A percentile compares a stretch with the other conserved stretches of the same genome.
phyloP scores from a whole-genome alignment of 2,329 filamentous ascomycete species.

The Didymella pomorum region DNA sequence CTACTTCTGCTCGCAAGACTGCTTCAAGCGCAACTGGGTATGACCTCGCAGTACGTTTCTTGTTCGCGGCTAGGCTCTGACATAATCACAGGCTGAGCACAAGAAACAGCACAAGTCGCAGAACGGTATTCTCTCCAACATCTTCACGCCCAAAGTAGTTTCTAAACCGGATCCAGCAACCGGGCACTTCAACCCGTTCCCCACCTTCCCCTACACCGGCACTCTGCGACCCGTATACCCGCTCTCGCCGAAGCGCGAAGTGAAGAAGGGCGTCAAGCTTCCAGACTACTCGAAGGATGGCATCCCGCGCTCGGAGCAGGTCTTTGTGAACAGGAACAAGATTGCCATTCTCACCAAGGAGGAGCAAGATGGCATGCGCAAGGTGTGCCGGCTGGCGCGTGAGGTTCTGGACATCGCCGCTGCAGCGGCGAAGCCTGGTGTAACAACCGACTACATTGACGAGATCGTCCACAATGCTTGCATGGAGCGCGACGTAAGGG shows the following conservation, averaged over 20 bases:
- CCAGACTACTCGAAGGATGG: slow-evolving; percentile 91
- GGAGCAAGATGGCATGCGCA: slow-evolving; percentile 88
- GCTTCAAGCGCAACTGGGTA: slow-evolving; percentile 99
- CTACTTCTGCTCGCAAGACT: slow-evolving; percentile 98
- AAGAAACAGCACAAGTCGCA: slow-evolving; percentile 86
- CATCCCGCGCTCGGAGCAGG: slow-evolving; percentile 71
- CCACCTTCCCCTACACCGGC: slow-evolving; percentile 83
- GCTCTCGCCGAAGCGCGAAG: slow-evolving; percentile 51
- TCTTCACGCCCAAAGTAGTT: slow-evolving; percentile 80
- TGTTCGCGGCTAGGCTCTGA: slow-evolving; percentile 31
- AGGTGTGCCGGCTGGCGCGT: slow-evolving; percentile 83
- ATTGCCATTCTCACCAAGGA: slow-evolving; percentile 82
- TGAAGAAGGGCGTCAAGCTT: slow-evolving; percentile 81
- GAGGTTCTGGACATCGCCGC: slow-evolving; percentile 95
- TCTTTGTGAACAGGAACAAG: slow-evolving; percentile 76
- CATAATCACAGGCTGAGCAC: slow-evolving; percentile 71
- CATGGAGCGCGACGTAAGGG: slow-evolving; percentile 84
- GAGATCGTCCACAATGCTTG: slow-evolving; percentile 95
- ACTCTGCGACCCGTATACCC: slow-evolving; percentile 81
- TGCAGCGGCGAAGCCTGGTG: slow-evolving; percentile 82
- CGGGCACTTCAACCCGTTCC: slow-evolving; percentile 91
- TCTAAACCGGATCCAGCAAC: slow-evolving; percentile 93
- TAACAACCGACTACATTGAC: slow-evolving; percentile 95
- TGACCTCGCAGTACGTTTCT: slow-evolving; percentile 29
- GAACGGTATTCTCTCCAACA: slow-evolving; percentile 74